phyloP scores from a whole-genome alignment of 2,329 filamentous ascomycete genomes.

The Rutstroemia sp. region DNA sequence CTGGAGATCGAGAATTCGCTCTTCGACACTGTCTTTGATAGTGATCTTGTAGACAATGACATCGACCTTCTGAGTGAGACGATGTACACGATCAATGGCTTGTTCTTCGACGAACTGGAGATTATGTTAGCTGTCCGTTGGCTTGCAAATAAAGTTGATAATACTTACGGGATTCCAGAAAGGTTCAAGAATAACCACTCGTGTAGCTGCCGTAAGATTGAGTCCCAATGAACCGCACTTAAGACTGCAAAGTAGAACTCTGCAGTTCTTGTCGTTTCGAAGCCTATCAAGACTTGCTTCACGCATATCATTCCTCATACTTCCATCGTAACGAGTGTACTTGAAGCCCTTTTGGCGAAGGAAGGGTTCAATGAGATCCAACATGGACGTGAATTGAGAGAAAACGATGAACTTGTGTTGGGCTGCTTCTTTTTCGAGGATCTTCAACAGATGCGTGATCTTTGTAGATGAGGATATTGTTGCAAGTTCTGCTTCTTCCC shows the following conservation, averaged over 20 bases:
- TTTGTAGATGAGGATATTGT: constrained; percentile 73
- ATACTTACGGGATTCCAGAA: constrained; percentile 78
- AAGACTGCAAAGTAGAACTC: constrained; percentile 85
- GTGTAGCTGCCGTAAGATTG: constrained; percentile 87
- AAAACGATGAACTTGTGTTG: constrained; percentile 98
- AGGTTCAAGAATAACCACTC: constrained; percentile 91
- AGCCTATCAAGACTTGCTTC: constrained; percentile 78
- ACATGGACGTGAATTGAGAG: constrained; percentile 97
- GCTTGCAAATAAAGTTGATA: background rate
- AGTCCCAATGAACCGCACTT: constrained; percentile 90
- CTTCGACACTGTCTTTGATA: constrained; percentile 79
- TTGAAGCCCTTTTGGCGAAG: constrained; percentile 65
- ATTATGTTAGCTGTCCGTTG: background rate
- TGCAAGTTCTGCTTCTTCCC: constrained; percentile 38
- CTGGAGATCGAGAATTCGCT: constrained; percentile 88
- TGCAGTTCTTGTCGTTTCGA: constrained; percentile 64
- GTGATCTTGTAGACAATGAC: constrained; percentile 95
- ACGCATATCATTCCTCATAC: constrained; percentile 87
- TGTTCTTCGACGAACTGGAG: constrained; percentile 90
- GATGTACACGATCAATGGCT: constrained; percentile 95
- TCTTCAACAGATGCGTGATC: constrained; percentile 75
- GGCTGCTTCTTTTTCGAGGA: constrained; percentile 69
- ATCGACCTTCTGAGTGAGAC: constrained; percentile 92
- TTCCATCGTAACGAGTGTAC: constrained; percentile 87
- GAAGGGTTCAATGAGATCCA: constrained; percentile 92